Conservation (phyloP, 2,329 filamentous ascomycete species). For the Fusarium denticulatum region DNA sequence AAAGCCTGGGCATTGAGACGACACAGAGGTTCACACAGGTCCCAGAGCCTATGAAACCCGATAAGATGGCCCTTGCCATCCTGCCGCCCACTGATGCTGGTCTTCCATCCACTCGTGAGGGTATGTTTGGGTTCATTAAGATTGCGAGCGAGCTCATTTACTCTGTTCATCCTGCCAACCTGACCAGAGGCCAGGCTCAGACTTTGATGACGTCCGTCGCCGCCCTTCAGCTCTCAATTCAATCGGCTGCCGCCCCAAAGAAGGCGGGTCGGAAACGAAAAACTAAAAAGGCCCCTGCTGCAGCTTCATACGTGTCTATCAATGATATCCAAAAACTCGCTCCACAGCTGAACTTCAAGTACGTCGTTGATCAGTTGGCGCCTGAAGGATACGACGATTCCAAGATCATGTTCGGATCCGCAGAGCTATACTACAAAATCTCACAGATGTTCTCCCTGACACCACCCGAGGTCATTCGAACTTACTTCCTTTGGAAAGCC, state of each 20-base stretch:
- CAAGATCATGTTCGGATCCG: constrained; percentile 63
- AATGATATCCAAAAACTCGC: neutral
- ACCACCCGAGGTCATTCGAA: constrained; percentile 63
- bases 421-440: constrained; percentile 68
- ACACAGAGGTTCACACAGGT: neutral
- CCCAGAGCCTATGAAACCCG: neutral
- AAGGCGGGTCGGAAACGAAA: neutral
- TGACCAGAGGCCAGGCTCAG: neutral
- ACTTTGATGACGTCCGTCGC: neutral
- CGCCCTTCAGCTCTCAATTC: neutral
- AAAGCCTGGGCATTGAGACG: constrained; percentile 10
- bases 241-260: neutral
- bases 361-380: constrained; percentile 6
- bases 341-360: constrained; percentile 15
- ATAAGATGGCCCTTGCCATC: neutral
- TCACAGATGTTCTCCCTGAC: constrained; percentile 64
- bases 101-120: neutral
- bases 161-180: constrained; percentile 19
- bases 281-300: neutral
- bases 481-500: constrained; percentile 73
- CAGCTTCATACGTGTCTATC: neutral
- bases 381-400: constrained; percentile 39
- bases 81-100: neutral
- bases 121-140: neutral
- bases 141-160: neutral